phyloP scores from a whole-genome alignment of 345 rosid genomes.

The Cardamine occulta region DNA sequence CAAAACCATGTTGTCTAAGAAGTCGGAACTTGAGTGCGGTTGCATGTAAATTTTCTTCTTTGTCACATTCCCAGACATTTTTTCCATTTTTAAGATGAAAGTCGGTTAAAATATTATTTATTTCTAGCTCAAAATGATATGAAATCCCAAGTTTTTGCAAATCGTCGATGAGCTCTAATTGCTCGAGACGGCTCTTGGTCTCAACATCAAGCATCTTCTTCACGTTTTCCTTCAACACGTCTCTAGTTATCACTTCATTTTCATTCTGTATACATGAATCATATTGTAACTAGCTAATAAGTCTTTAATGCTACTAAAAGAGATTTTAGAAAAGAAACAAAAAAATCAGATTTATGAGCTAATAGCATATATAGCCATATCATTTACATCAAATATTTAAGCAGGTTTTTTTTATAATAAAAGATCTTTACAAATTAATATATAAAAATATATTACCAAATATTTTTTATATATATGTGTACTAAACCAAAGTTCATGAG shows the following conservation, averaged over 20 bases:
- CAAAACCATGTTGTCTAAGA: conserved; percentile 43
- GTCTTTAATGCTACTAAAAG: not conserved
- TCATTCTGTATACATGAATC: not conserved
- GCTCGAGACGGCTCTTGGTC: not conserved
- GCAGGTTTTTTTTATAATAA: too few species aligned
- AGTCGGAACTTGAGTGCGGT: conserved; percentile 41
- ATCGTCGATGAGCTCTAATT: conserved; percentile 25
- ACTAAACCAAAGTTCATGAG: not conserved
- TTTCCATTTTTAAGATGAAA: not conserved
- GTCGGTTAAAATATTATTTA: not conserved
- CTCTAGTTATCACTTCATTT: not conserved
- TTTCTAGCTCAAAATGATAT: conserved; percentile 53
- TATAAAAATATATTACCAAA: too few species aligned
- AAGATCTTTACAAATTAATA: too few species aligned
- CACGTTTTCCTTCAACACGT: conserved; percentile 12
- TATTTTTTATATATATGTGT: too few species aligned
- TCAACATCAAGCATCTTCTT: conserved; percentile 13
- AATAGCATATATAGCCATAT: too few species aligned
- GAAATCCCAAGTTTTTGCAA: conserved; percentile 43
- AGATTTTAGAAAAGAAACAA: too few species aligned
- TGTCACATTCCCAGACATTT: not conserved
- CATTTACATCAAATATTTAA: too few species aligned
- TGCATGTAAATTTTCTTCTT: not conserved
- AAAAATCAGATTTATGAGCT: not conserved
- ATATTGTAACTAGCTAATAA: not conserved